A percentile compares a stretch with the other conserved stretches of the same genome.
These are phyloP conservation scores for Flaveria bidentis DNA, from an alignment of 129 eudicot species.

Conservation along the genomic window DNA sequence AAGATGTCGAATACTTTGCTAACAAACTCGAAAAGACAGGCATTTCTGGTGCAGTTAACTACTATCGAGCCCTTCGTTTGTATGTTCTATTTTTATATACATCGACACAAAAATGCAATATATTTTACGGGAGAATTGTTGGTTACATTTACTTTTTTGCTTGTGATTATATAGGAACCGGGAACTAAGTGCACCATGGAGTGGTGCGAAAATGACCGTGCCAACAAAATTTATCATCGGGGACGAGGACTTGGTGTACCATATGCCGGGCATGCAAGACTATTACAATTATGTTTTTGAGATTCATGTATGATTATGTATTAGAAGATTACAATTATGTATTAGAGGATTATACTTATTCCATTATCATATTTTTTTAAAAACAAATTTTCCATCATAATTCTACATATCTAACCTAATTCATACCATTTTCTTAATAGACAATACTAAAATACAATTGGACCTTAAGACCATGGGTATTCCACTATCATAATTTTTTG, in stretches of 20 bases:
- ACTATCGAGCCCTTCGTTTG: conserved; percentile 56
- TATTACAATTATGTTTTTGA: background rate
- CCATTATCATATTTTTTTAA: too few species aligned
- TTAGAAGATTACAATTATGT: too few species aligned
- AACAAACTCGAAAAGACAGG: conserved; percentile 49
- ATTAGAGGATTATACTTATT: too few species aligned
- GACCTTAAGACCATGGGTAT: too few species aligned
- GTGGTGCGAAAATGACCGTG: conserved; percentile 61
- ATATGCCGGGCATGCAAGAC: conserved; percentile 54
- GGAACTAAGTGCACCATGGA: conserved; percentile 56
- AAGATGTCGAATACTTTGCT: conserved; percentile 61
- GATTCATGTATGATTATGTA: too few species aligned
- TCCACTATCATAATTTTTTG: too few species aligned
- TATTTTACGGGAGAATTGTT: background rate
- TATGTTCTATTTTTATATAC: conserved; percentile 27
- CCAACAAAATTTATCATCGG: conserved; percentile 69
- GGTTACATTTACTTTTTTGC: background rate
- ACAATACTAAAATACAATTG: too few species aligned
- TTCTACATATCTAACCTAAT: too few species aligned
- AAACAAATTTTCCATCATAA: too few species aligned
- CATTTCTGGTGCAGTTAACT: conserved; percentile 66
- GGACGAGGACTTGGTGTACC: conserved; percentile 56
- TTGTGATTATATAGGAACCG: conserved; percentile 36
- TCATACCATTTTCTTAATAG: too few species aligned
- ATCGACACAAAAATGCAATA: background rate